Base-by-base conservation (phyloP, 1,284 basidiomycete genomes). In the Schizophyllum amplum region DNA sequence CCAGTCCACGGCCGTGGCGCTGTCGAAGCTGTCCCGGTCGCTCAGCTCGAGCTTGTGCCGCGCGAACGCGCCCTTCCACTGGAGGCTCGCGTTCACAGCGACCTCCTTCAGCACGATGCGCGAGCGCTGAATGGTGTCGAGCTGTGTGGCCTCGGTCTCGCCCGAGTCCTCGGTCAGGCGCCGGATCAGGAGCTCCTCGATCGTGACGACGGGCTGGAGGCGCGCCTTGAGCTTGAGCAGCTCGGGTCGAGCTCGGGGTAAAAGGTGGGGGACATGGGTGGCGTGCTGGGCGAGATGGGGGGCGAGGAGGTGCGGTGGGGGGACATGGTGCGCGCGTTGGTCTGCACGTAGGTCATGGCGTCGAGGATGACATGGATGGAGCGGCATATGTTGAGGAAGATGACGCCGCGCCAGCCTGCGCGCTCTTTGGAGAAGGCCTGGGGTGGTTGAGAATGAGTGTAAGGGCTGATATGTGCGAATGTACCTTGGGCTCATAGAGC, bases 361-460 rank as follows among this genome's bases (percentile, higher is more conserved):
- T 83, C 80, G 54, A 88, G 75, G 62, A 89, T 83, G 60, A 77
- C 69, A 47, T 80, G 83, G 56, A 87, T 77, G 21, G 85, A 84
- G 53, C 80, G 82, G 24, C 87, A 83, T 60, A 90, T 75, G 66
- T 89, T 90, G 42, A 89, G 77, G 59, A 87, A 86, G 26, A 89
- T 80, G 57, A 89, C 81, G 1, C 81, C 77, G 55, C 81, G 73
- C 87, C 87, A 90, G 4, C 82, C 84, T 0, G 78, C 76, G 24
- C 82, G 76, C 66, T 89, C 85, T 33, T 72, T 72, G 24, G 72
- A 73, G 66, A 84, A 84, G 17, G 77, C 75, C 80, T 83, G 59
- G 1, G 50, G 47, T 26, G n/a, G 51, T 52, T 9, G 27, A 26
- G 53, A 51, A 53, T 52, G 25, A 52, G 54, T 47, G 15, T 15